A percentile compares a stretch with the other conserved stretches of the same genome.
These are phyloP conservation scores for Mortierella hygrophila DNA, from an alignment of 192 early-diverging fungal species.

Conservation along the genomic window DNA sequence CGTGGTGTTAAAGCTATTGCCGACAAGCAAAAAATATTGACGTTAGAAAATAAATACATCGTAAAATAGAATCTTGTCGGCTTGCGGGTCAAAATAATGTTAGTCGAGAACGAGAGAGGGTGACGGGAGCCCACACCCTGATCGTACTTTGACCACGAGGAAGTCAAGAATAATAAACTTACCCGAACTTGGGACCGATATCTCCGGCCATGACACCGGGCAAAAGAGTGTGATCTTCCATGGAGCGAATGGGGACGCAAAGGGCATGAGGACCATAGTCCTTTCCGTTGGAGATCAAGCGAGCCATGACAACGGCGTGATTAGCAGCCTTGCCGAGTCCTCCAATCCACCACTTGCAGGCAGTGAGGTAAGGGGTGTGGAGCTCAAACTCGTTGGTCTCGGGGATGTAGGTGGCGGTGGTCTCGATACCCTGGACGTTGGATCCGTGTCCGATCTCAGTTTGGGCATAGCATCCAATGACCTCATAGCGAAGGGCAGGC, in stretches of 20 bases:
- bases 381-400: conserved; percentile 91
- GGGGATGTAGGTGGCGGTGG: conserved; percentile 84
- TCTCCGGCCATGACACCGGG: conserved; percentile 88
- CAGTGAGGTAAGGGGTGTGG: conserved; percentile 81
- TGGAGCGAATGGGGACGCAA: conserved; percentile 83
- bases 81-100: background rate
- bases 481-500: conserved; percentile 78
- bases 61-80: background rate
- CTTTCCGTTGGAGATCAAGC: conserved; percentile 80
- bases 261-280: conserved; percentile 85
- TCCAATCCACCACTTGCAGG: conserved; percentile 92
- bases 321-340: conserved; percentile 83
- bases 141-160: background rate
- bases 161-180: conserved; percentile 14
- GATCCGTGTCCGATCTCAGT: conserved; percentile 86
- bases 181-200: conserved; percentile 91
- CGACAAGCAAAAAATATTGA: background rate
- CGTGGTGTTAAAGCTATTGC: conserved; percentile 74
- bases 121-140: background rate
- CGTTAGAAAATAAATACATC: background rate
- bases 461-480: conserved; percentile 91
- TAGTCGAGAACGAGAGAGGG: no score
- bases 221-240: conserved; percentile 78
- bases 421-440: conserved; percentile 93
- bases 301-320: conserved; percentile 90